Conservation (phyloP, 176 grass and related monocot species). For the Tillandsia leiboldiana region DNA sequence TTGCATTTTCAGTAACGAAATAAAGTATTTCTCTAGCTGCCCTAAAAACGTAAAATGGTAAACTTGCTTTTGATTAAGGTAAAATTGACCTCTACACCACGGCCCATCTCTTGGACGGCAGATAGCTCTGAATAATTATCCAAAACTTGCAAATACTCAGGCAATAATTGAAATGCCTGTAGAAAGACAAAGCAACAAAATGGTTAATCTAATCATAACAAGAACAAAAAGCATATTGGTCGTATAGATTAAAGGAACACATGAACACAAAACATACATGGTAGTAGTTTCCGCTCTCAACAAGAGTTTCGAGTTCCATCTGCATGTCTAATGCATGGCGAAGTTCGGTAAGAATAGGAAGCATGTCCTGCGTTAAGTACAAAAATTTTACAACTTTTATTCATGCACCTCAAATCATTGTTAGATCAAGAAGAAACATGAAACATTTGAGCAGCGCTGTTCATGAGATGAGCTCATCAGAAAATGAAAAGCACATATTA, state of each 20-base stretch:
- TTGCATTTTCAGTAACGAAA: background rate
- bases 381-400: background rate
- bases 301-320: constrained; percentile 85
- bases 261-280: constrained; percentile 36
- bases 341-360: constrained; percentile 94
- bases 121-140: constrained; percentile 91
- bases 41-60: background rate
- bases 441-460: background rate
- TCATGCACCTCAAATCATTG: background rate
- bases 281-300: constrained; percentile 87
- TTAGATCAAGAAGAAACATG: background rate
- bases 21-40: background rate
- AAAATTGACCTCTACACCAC: constrained; percentile 58
- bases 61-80: background rate
- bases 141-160: constrained; percentile 96
- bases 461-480: background rate
- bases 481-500: background rate
- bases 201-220: background rate
- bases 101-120: constrained; percentile 88
- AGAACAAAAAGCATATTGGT: background rate
- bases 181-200: constrained; percentile 26
- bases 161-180: constrained; percentile 94
- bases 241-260: background rate
- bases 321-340: constrained; percentile 79
- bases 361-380: constrained; percentile 59